Evolutionary conservation across 2,329 filamentous ascomycete species (phyloP).

Genomic region (Coniochaeta sp.): DNA sequence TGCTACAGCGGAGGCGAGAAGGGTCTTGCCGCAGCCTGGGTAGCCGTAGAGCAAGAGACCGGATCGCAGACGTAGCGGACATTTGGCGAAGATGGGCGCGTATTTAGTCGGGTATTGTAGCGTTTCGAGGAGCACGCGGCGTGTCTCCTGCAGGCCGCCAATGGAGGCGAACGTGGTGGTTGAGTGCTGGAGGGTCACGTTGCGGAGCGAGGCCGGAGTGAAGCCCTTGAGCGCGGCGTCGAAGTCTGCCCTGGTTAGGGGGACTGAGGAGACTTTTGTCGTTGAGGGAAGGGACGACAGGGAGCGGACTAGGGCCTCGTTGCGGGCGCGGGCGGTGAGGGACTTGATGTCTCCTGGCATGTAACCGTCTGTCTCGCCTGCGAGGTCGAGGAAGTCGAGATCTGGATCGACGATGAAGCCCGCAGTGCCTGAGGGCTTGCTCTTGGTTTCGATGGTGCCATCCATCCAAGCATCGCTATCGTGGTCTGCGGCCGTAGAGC

Average conservation of each 20-base stretch:
- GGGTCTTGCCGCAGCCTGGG: slow-evolving; percentile 92
- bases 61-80: slow-evolving; percentile 87
- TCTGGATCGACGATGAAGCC: slow-evolving; percentile 69
- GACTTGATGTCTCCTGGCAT: slow-evolving; percentile 92
- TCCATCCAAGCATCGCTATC: slow-evolving; percentile 69
- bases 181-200: slow-evolving; percentile 88
- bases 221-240: slow-evolving; percentile 82
- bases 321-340: slow-evolving; percentile 78
- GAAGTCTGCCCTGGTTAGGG: slow-evolving; percentile 70
- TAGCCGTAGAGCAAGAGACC: slow-evolving; percentile 91
- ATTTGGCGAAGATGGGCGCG: slow-evolving; percentile 94
- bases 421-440: slow-evolving; percentile 32
- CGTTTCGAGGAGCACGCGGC: slow-evolving; percentile 88
- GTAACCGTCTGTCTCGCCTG: slow-evolving; percentile 92
- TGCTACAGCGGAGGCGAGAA: slow-evolving; percentile 92
- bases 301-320: slow-evolving; percentile 84
- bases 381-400: slow-evolving; percentile 86
- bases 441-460: slow-evolving; percentile 49
- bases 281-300: slow-evolving; percentile 44
- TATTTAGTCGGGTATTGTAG: slow-evolving; percentile 97
- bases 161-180: slow-evolving; percentile 91
- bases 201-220: slow-evolving; percentile 87
- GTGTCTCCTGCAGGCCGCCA: slow-evolving; percentile 77
- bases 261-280: slow-evolving; percentile 45
- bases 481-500: slow-evolving; percentile 27